Evolutionary conservation across 768 basidiomycete genomes (phyloP).

Genomic region (Cyclocybe cylindracea): DNA sequence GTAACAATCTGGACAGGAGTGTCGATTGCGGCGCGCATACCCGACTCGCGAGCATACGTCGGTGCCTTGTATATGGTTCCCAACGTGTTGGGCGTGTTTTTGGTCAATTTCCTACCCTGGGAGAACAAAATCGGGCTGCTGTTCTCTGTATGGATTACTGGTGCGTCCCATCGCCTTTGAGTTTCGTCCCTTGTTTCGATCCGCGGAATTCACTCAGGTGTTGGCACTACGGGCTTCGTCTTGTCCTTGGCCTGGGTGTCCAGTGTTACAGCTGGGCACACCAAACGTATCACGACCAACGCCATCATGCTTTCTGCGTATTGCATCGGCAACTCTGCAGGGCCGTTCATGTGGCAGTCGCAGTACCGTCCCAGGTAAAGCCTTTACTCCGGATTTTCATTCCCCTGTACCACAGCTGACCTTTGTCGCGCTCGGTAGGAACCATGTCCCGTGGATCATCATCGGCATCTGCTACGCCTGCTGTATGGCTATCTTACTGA

Average conservation of each 20-base stretch:
- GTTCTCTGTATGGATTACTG: constrained; percentile 55
- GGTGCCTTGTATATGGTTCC: constrained; percentile 64
- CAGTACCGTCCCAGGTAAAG: constrained; percentile 64
- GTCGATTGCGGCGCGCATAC: constrained; percentile 52
- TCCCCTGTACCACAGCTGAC: background rate
- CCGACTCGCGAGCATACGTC: constrained; percentile 65
- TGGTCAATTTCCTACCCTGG: constrained; percentile 69
- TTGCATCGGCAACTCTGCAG: constrained; percentile 61
- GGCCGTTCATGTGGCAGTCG: constrained; percentile 79
- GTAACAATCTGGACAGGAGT: constrained; percentile 71
- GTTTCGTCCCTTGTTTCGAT: background rate
- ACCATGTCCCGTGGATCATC: constrained; percentile 76
- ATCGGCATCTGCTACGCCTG: constrained; percentile 63
- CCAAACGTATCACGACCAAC: constrained; percentile 69
- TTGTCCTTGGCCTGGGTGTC: constrained; percentile 66
- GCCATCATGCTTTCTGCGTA: constrained; percentile 77
- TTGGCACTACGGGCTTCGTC: constrained; percentile 59
- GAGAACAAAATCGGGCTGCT: constrained; percentile 64
- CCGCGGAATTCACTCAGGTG: constrained; percentile 26
- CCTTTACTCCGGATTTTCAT: background rate
- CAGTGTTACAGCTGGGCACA: constrained; percentile 68
- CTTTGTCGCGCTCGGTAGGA: constrained; percentile 36
- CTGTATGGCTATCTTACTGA: constrained; percentile 48
- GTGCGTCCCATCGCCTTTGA: constrained; percentile 24
- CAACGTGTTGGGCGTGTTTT: constrained; percentile 59